These are phyloP conservation scores for Pythium utonaiense DNA, from an alignment of 352 stramenopile species.

Conservation along the genomic window DNA sequence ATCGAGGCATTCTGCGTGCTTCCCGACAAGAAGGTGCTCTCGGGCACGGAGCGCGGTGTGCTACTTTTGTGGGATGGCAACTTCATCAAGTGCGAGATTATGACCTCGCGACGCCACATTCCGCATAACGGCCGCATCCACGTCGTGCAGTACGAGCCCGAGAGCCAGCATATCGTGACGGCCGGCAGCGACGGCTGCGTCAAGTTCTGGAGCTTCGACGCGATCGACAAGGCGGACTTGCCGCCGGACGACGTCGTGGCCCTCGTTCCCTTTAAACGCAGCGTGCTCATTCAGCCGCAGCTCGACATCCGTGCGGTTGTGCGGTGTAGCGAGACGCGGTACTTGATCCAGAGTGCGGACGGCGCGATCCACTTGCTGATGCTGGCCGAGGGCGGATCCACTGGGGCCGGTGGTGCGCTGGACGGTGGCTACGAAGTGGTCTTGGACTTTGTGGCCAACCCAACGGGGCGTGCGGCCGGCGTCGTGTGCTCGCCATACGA, in stretches of 20 bases:
- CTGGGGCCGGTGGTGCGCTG: conserved; percentile 21
- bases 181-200: conserved; percentile 84
- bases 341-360: conserved; percentile 61
- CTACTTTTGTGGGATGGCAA: conserved; percentile 94
- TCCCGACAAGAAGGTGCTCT: conserved; percentile 94
- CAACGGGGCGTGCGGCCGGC: conserved; percentile 63
- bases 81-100: conserved; percentile 94
- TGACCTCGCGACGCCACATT: conserved; percentile 55
- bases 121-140: conserved; percentile 73
- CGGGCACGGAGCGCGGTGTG: conserved; percentile 77
- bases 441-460: conserved; percentile 57
- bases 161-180: conserved; percentile 50
- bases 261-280: conserved; percentile 57
- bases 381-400: conserved; percentile 16
- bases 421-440: conserved; percentile 30
- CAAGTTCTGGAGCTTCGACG: conserved; percentile 87
- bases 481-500: conserved; percentile 84
- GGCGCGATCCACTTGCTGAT: conserved; percentile 50
- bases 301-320: conserved; percentile 74
- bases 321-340: conserved; percentile 34
- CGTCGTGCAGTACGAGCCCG: conserved; percentile 63
- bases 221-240: conserved; percentile 86
- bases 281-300: conserved; percentile 47
- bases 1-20: conserved; percentile 92
- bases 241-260: conserved; percentile 74